These are phyloP conservation scores for Russula dissimulans DNA, from an alignment of 768 basidiomycete genomes.

Conservation along the genomic window DNA sequence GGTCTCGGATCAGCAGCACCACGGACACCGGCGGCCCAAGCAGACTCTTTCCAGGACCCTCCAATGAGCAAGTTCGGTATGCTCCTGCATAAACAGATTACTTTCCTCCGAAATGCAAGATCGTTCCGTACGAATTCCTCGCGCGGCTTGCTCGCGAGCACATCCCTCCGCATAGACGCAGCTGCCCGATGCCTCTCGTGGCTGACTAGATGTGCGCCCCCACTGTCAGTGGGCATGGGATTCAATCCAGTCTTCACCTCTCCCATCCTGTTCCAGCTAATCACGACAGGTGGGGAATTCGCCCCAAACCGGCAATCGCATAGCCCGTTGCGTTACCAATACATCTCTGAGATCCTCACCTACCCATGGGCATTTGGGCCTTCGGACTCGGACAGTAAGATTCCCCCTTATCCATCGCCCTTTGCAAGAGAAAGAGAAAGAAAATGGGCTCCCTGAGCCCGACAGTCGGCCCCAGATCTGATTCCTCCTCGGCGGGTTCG, in stretches of 20 bases:
- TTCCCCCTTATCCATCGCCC: no score
- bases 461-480: no score
- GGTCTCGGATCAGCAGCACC: not conserved
- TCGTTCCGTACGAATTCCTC: conserved; percentile 78
- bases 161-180: conserved; percentile 17
- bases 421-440: no score
- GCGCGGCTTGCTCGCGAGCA: conserved; percentile 78
- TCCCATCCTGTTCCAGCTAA: conserved; percentile 56
- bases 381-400: no score
- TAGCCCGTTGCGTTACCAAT: conserved; percentile 73
- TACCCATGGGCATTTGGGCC: no score
- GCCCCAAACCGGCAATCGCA: conserved; percentile 65
- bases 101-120: conserved; percentile 52
- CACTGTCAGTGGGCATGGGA: conserved; percentile 66
- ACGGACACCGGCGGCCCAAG: not conserved
- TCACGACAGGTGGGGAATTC: conserved; percentile 60
- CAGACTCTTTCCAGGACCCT: not conserved
- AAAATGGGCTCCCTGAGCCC: no score
- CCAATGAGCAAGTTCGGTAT: conserved; percentile 58
- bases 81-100: conserved; percentile 76
- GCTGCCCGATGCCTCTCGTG: not conserved
- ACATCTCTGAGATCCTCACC: conserved; percentile 30
- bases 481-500: no score
- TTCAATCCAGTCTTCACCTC: conserved; percentile 78
- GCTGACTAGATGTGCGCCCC: not conserved